Base-by-base conservation (phyloP, 1,284 basidiomycete genomes). In the Caloboletus firmus region DNA sequence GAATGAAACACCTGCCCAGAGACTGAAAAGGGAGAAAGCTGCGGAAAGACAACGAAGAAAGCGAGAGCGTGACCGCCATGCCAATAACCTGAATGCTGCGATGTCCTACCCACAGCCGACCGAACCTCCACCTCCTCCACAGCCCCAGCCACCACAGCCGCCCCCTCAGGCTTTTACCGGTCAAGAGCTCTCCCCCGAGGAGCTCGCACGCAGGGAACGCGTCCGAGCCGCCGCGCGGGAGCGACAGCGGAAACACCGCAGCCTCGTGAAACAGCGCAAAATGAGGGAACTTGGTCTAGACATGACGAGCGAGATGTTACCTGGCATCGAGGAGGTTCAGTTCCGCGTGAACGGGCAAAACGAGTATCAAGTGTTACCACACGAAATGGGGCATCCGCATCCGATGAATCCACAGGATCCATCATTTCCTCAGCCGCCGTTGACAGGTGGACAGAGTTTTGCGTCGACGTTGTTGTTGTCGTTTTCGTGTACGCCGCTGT, bases 11-110 rank as follows among this genome's bases (percentile, higher is more conserved):
- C 79, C 82, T 28, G 78, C 78, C 54, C 85, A 89, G 72, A 75
- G 81, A 61, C 75, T 80, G 61, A 90, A 90, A 66, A 80, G 89
- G 58, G 86, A 87, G 76, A 91, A 91, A 69, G 88, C 89, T 0
- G 86, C 88, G 44, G 88, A 91, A 69, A 77, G 88, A 53, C 89
- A 91, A 68, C 79, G 89, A 42, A 71, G 87, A 58, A 91, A 91
- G 69, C 83, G 89, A 51, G 86, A 89, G 73, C 79, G 87, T 62
- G 89, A 91, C 74, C 79, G 85, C 37, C 63, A 68, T 64, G 64
- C 75, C 58, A 72, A 73, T 61, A 71, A 69, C 60, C 49, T 76
- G 67, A 74, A 75, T 61, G 72, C 71, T 18, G 73, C 74, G 41
- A 74, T 75, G 65, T 65, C 71, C 46, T 75, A 73, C 60, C 61